Conservation (phyloP, 257 asterid species). For the Penstemon newberryi region DNA sequence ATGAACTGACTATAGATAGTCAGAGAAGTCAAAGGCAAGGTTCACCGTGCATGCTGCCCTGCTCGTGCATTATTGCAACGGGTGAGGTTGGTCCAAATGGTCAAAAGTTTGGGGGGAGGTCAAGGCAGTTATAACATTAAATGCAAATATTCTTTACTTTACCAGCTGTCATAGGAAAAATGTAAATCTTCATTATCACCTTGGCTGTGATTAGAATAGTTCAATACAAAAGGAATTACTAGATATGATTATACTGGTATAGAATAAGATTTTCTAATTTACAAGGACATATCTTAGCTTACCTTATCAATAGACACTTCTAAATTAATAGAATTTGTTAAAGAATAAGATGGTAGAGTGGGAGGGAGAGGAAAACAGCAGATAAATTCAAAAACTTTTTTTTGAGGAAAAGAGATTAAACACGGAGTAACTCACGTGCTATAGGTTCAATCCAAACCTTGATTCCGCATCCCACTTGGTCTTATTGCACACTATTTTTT, state of each 20-base stretch:
- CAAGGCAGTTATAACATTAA: too few species aligned
- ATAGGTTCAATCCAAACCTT: constrained; percentile 14
- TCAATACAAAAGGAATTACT: not conserved
- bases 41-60: not conserved
- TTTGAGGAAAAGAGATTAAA: constrained; percentile 13
- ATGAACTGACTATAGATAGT: not conserved
- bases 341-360: constrained; percentile 9
- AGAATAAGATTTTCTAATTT: not conserved
- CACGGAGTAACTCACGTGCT: constrained; percentile 22
- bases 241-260: not conserved
- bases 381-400: constrained; percentile 15
- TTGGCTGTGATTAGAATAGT: not conserved
- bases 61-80: not conserved
- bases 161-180: not conserved
- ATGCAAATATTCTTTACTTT: not conserved
- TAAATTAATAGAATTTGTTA: not conserved
- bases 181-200: constrained; percentile 6
- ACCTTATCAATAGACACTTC: not conserved
- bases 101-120: too few species aligned
- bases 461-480: constrained; percentile 4
- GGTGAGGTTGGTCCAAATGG: not conserved
- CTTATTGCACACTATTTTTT: not conserved
- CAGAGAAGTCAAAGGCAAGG: constrained; percentile 7
- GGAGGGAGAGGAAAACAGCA: constrained; percentile 2
- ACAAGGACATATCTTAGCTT: not conserved